Percentiles rank a stretch among this genome's conserved stretches.
These are phyloP conservation scores for Cairneyella variabilis DNA, from an alignment of 495 filamentous ascomycete species.

Conservation along the genomic window DNA sequence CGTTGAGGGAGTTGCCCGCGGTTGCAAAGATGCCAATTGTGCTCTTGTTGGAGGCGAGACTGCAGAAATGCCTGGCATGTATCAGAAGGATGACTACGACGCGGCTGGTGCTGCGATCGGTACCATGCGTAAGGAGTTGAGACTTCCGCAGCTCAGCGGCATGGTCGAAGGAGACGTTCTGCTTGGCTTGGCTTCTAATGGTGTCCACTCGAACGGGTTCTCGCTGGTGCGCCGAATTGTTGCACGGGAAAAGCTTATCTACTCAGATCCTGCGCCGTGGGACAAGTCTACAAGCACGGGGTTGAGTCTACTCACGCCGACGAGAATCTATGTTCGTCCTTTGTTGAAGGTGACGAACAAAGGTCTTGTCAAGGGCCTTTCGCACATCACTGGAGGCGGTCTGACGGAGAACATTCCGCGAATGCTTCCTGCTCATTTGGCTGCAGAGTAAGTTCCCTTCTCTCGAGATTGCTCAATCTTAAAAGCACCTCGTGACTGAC, in stretches of 20 bases:
- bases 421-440: constrained; percentile 73
- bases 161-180: constrained; percentile 84
- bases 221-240: constrained; percentile 88
- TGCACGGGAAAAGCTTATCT: constrained; percentile 62
- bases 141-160: constrained; percentile 68
- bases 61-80: constrained; percentile 95
- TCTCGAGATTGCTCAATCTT: not conserved
- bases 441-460: constrained; percentile 14
- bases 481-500: constrained; percentile 26
- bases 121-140: constrained; percentile 61
- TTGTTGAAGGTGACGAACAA: constrained; percentile 60
- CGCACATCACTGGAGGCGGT: constrained; percentile 95
- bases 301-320: constrained; percentile 71
- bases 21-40: constrained; percentile 76
- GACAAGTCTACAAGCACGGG: constrained; percentile 53
- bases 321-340: constrained; percentile 74
- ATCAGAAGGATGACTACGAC: constrained; percentile 79
- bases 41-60: constrained; percentile 95
- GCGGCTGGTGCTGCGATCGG: constrained; percentile 85
- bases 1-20: constrained; percentile 80
- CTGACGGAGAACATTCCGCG: constrained; percentile 78
- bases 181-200: constrained; percentile 76
- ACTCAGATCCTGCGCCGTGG: constrained; percentile 74
- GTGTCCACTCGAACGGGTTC: constrained; percentile 93
- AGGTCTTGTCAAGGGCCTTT: constrained; percentile 74